Evolutionary conservation across 2,329 filamentous ascomycete genomes (phyloP), one percentile per base, ranked within the genome.

Genomic region (Arthrobotrys sinensis): DNA sequence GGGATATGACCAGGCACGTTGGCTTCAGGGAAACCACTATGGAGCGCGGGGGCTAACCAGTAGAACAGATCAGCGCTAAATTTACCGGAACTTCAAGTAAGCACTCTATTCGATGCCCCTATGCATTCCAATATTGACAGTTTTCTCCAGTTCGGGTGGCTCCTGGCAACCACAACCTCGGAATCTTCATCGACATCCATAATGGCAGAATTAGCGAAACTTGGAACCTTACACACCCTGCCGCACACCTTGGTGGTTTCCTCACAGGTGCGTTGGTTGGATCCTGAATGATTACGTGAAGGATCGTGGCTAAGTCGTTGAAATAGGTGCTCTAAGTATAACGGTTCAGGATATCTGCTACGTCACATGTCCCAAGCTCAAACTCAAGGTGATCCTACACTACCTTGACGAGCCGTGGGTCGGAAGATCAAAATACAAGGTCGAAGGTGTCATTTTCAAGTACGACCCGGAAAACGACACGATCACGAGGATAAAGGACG

Each of bases 341-440:
- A 94, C 92, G 7, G 96, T 99, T 21, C 92, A 94, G 55, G 96
- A 99, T 82, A 89, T 91, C 80, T 96, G 93, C 82, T 97, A 92
- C 84, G 88, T 98, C 77, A 94, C 91, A 45, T 99, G 96, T 85
- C 89, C 92, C n/a, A 91, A 94, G 86, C 97, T 94, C 1, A 92
- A 91, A 83, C 89, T 97, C 81, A 98, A 98, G 86, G 92, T 91
- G 16, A 97, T 99, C 80, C 86, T 99, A 55, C 91, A 96, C 82
- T 99, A 99, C 84, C 87, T 94, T 69, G 95, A 98, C 82, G 95
- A 98, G 82, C 94, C 94, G 62, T 99, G 96, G 94, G 88, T 98
- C 34, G 93, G 94, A 55, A 93, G 93, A 80, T 90, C 93, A 19
- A 95, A 96, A 81, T 97, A 98, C 85, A 94, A 92, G 83, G 91